Conservation (phyloP, 1,139 yeast species). For the Geotrichum cucujoidarum region DNA sequence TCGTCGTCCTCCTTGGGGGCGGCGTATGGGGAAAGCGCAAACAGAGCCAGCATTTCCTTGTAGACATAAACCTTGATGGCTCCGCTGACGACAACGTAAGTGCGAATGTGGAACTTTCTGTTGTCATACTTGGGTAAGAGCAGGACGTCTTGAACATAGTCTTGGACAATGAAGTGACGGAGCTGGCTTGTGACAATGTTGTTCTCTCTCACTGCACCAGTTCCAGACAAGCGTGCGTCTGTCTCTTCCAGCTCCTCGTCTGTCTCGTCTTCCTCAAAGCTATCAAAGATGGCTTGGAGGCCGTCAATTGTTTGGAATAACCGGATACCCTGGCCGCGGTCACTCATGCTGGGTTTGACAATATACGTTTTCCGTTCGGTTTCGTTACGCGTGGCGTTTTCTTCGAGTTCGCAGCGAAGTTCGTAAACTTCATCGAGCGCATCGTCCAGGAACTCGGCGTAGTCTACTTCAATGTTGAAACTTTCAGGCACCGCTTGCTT, state of each 20-base stretch:
- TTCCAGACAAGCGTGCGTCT: conserved; percentile 40
- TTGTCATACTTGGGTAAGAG: conserved; percentile 55
- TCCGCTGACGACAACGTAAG: conserved; percentile 76
- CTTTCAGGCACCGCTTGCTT: conserved; percentile 64
- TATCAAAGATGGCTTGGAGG: conserved; percentile 74
- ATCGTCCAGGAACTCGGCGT: conserved; percentile 93
- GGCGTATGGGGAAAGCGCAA: conserved; percentile 56
- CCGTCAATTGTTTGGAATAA: conserved; percentile 73
- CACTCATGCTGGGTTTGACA: conserved; percentile 94
- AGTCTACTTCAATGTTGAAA: conserved; percentile 82
- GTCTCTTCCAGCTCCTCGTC: conserved; percentile 53
- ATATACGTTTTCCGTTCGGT: conserved; percentile 59
- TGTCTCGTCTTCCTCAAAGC: conserved; percentile 66
- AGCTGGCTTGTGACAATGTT: conserved; percentile 71
- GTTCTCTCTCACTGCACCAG: conserved; percentile 21
- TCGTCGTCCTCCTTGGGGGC: conserved; percentile 35
- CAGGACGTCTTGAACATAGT: conserved; percentile 64
- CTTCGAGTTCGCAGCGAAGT: conserved; percentile 67
- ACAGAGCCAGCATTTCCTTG: conserved; percentile 70
- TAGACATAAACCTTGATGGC: conserved; percentile 73
- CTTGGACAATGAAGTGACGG: conserved; percentile 86
- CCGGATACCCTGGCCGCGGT: conserved; percentile 92
- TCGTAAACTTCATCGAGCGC: conserved; percentile 89
- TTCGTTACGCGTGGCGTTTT: conserved; percentile 37
- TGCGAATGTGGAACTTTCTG: conserved; percentile 82